Base-by-base conservation (phyloP, 2,329 filamentous ascomycete genomes). In the Colletotrichum camelliae region DNA sequence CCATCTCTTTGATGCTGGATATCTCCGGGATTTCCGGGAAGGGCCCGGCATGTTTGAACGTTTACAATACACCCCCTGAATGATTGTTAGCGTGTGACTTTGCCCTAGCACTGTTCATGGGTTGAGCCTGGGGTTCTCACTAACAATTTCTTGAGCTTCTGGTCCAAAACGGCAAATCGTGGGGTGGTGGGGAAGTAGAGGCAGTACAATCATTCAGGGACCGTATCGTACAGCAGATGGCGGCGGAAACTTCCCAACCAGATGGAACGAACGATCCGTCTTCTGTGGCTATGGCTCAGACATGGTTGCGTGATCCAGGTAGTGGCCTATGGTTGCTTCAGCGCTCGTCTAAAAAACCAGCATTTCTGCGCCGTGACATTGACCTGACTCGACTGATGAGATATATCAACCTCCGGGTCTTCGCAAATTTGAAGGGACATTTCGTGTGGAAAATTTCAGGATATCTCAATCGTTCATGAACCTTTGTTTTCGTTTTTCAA, bases 391-490 rank as follows among this genome's bases (percentile, higher is more conserved):
- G 43, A 4, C n/a, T 52, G 4, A 21, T 21, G n/a, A 52, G 0
- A 52, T 10, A 52, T n/a, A 52, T 21, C 43, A 13, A 13, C n/a
- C 18, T 52, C n/a, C 0, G n/a, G n/a, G 18, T 12, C 3, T 21
- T 52, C 2, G 12, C n/a, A 7, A 7, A 21, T 4, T 4, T 52
- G 1, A 2, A 52, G 43, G 4, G 10, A 1, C 43, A 13, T 2
- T 52, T 7, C 10, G 5, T 5, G n/a, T 52, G n/a, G 12, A 52
- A 18, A 21, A 52, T 13, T 16, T 1, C 43, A 12, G n/a, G 2
- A 52, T 52, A 1, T 24, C 43, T 52, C 43, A 21, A 5, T 13
- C 43, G n/a, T 21, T 52, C n/a, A 1, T 52, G 43, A 52, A 52
- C 2, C n/a, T 13, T 52, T 52, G 10, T 3, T 21, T 21, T 21